Conservation (phyloP, 345 rosid genomes). For the Arabis hirsuta region DNA sequence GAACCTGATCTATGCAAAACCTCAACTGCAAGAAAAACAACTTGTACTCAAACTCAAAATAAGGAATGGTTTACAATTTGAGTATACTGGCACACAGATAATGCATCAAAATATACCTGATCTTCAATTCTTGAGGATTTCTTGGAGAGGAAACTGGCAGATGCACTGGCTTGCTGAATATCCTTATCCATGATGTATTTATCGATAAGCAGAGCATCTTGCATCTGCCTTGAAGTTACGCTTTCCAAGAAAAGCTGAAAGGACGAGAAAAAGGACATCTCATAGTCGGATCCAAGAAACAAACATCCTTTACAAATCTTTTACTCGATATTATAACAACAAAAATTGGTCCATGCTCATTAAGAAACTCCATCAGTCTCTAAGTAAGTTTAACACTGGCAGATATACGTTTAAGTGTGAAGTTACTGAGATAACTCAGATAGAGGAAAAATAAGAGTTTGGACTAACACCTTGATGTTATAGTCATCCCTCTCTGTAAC, state of each 20-base stretch:
- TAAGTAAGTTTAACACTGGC: slow-evolving; percentile 1
- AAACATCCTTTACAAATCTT: neutral
- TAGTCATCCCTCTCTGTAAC: slow-evolving; percentile 97
- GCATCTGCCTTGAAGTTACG: slow-evolving; percentile 72
- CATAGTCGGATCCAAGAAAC: slow-evolving; percentile 12
- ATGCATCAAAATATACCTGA: slow-evolving; percentile 57
- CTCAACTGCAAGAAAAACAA: slow-evolving; percentile 65
- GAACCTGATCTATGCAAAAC: slow-evolving; percentile 67
- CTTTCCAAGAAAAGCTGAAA: slow-evolving; percentile 89
- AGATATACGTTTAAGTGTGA: neutral
- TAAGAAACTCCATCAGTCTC: slow-evolving; percentile 11
- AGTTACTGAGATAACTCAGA: slow-evolving; percentile 2
- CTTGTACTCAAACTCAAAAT: slow-evolving; percentile 13
- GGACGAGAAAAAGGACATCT: slow-evolving; percentile 32
- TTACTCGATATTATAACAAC: neutral
- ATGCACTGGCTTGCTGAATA: slow-evolving; percentile 70
- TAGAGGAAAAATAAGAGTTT: slow-evolving; percentile 21
- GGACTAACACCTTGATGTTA: slow-evolving; percentile 78
- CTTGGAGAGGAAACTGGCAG: slow-evolving; percentile 65
- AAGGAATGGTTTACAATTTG: neutral
- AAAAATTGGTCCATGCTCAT: slow-evolving; percentile 4
- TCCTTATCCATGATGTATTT: slow-evolving; percentile 67
- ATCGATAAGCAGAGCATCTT: slow-evolving; percentile 63
- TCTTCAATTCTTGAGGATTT: slow-evolving; percentile 81
- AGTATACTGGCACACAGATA: slow-evolving; percentile 1